Conservation (phyloP, 2,329 filamentous ascomycete species). For the Sporothrix pallida region DNA sequence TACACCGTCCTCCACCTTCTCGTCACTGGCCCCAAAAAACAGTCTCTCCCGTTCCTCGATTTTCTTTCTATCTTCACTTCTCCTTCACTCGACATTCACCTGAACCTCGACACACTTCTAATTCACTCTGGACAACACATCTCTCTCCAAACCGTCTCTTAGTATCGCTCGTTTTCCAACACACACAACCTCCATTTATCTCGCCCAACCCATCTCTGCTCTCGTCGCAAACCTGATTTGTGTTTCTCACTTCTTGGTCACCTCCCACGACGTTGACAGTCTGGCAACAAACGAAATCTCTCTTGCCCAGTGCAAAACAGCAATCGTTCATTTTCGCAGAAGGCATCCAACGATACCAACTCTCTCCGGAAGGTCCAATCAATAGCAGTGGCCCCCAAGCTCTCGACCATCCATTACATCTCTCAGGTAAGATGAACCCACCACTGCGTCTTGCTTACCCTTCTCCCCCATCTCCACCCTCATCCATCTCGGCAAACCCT, state of each 20-base stretch:
- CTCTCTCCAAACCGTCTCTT: background rate
- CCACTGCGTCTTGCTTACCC: background rate
- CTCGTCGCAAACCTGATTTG: background rate
- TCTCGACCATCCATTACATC: background rate
- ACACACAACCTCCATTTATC: background rate
- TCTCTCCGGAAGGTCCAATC: background rate
- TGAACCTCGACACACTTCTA: too few relatives aligned
- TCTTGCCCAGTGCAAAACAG: background rate
- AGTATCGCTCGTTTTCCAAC: background rate
- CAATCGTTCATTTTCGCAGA: background rate
- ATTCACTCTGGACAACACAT: background rate
- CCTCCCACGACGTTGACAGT: background rate
- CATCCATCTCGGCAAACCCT: background rate
- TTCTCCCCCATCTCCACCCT: background rate
- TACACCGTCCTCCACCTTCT: slow-evolving; percentile 30
- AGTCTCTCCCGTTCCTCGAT: slow-evolving; percentile 20
- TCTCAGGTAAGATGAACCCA: background rate
- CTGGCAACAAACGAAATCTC: background rate
- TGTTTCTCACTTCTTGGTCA: background rate
- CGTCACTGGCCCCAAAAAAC: slow-evolving; percentile 9
- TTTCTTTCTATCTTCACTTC: slow-evolving; percentile 22
- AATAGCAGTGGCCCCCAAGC: background rate
- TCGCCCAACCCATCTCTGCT: background rate
- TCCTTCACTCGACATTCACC: too few relatives aligned
- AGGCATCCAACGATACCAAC: background rate